phyloP scores from a whole-genome alignment of 306 rosid genomes.

The Ormosia emarginata region DNA sequence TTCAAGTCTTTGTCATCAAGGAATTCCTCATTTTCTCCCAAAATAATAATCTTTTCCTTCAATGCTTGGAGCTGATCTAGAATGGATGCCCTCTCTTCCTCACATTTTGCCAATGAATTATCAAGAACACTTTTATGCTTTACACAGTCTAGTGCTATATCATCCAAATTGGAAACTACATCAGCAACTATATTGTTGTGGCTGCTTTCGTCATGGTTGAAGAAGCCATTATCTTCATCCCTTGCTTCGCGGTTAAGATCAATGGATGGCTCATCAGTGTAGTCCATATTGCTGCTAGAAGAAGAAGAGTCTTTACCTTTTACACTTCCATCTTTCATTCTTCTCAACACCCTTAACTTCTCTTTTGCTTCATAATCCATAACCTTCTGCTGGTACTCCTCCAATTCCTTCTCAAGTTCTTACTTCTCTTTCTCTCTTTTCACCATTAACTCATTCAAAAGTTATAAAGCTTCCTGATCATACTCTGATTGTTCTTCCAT shows the following conservation, averaged over 20 bases:
- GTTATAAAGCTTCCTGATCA: no score
- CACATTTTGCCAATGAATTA: slow-evolving; percentile 54
- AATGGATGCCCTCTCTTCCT: slow-evolving; percentile 66
- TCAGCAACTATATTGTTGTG: slow-evolving; percentile 22
- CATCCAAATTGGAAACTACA: slow-evolving; percentile 46
- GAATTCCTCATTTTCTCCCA: no score
- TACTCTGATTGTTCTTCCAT: no score
- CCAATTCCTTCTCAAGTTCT: slow-evolving; percentile 68
- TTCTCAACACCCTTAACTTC: slow-evolving; percentile 43
- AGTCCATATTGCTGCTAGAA: slow-evolving; percentile 46
- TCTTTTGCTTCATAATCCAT: slow-evolving; percentile 60
- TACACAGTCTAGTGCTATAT: slow-evolving; percentile 62
- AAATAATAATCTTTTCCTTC: no score
- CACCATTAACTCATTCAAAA: no score
- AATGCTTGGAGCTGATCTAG: slow-evolving; percentile 67
- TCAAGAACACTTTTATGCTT: slow-evolving; percentile 56
- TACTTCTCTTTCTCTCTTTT: slow-evolving; percentile 74
- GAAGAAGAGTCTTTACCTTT: slow-evolving; percentile 52
- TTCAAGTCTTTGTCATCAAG: no score
- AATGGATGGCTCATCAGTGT: slow-evolving; percentile 49
- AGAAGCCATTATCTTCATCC: slow-evolving; percentile 36
- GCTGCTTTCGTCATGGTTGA: slow-evolving; percentile 23
- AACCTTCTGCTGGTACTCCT: slow-evolving; percentile 50
- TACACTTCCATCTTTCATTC: slow-evolving; percentile 51
- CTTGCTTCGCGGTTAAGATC: slow-evolving; percentile 48